phyloP scores from a whole-genome alignment of 2,329 filamentous ascomycete genomes.

The Didymella pomorum region DNA sequence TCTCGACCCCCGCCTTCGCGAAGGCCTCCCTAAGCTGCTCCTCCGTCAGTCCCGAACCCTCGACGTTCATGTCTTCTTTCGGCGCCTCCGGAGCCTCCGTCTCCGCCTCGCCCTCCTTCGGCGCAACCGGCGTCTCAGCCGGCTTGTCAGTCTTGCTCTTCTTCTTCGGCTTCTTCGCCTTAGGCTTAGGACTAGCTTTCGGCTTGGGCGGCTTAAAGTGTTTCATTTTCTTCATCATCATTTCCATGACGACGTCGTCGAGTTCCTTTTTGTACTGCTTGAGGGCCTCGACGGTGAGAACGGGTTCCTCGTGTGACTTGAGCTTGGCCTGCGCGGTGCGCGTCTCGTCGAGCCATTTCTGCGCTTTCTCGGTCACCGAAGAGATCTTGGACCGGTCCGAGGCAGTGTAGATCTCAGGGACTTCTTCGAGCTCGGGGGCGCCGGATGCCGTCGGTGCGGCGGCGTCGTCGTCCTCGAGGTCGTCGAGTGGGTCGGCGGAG shows the following conservation, averaged over 20 bases:
- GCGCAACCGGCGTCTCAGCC: conserved; percentile 31
- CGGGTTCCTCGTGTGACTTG: conserved; percentile 71
- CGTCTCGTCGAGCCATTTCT: conserved; percentile 78
- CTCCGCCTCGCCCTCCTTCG: conserved; percentile 44
- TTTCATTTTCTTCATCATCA: conserved; percentile 67
- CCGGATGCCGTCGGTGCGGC: conserved; percentile 50
- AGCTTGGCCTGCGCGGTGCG: conserved; percentile 75
- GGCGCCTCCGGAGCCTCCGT: conserved; percentile 31
- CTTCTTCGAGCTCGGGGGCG: conserved; percentile 38
- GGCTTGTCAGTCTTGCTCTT: conserved; percentile 35
- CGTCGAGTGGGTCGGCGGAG: conserved; percentile 64
- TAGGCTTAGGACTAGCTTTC: conserved; percentile 45
- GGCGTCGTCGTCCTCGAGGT: conserved; percentile 76
- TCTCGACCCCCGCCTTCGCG: conserved; percentile 43
- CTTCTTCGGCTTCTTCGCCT: conserved; percentile 45
- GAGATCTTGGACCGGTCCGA: conserved; percentile 75
- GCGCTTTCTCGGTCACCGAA: conserved; percentile 67
- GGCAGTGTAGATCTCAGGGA: conserved; percentile 68
- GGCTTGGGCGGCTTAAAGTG: conserved; percentile 54
- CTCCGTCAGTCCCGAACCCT: conserved; percentile 37
- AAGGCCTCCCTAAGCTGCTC: conserved; percentile 43
- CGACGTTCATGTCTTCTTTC: conserved; percentile 33
- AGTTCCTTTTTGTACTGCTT: conserved; percentile 73
- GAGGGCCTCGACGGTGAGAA: conserved; percentile 73
- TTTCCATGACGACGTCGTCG: conserved; percentile 72